These are phyloP conservation scores for Picochlorum sp. DNA, from an alignment of 139 green algal genomes.

Conservation along the genomic window DNA sequence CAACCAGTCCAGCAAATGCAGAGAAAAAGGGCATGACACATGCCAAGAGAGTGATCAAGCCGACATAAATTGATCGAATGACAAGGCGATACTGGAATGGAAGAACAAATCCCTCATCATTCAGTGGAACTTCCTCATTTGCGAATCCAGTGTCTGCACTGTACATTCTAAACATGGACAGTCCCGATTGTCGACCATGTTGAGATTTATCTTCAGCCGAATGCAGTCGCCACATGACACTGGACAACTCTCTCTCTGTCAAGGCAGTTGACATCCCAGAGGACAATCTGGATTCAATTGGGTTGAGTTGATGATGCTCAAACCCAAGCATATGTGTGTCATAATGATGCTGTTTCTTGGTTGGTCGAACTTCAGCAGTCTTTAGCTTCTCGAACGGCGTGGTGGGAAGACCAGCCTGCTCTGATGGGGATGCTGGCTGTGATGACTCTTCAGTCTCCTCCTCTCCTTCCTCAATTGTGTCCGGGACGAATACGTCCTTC, in stretches of 20 bases:
- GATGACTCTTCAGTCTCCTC: not conserved
- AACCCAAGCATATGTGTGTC: not conserved
- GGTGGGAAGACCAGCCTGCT: too few relatives aligned
- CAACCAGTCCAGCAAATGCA: slow-evolving; percentile 17
- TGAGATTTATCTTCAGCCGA: not conserved
- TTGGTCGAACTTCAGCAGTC: too few relatives aligned
- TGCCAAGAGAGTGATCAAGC: slow-evolving; percentile 17
- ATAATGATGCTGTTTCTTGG: too few relatives aligned
- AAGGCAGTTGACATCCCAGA: not conserved
- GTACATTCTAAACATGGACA: slow-evolving; percentile 8
- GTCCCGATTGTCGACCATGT: not conserved
- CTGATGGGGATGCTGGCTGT: too few relatives aligned
- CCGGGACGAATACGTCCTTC: not conserved
- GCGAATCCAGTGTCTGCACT: slow-evolving; percentile 14
- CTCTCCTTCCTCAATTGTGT: slow-evolving; percentile 2
- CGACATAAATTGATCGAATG: slow-evolving; percentile 12
- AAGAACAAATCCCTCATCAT: slow-evolving; percentile 2
- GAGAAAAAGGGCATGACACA: slow-evolving; percentile 31
- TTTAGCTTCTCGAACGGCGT: too few relatives aligned
- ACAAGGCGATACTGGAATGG: not conserved
- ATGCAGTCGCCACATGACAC: not conserved
- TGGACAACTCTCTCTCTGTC: not conserved
- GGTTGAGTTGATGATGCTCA: not conserved
- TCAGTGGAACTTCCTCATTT: slow-evolving; percentile 17
- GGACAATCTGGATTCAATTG: not conserved